Conservation (phyloP, 345 rosid genomes). For the Turritis glabra region DNA sequence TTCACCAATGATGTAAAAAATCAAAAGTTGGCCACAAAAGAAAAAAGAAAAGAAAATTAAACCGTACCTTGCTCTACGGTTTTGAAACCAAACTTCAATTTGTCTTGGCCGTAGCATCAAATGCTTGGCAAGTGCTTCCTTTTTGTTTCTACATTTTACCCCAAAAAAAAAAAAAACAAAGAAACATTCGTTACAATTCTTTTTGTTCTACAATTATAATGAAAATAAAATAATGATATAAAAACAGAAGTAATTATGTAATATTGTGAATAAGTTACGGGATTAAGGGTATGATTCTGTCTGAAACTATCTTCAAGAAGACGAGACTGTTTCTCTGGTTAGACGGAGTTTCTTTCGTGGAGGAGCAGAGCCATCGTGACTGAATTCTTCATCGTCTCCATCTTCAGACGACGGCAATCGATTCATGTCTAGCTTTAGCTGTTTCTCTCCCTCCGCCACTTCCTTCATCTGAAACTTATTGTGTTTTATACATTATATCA, state of each 20-base stretch:
- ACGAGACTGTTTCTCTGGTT: constrained; percentile 86
- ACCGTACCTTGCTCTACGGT: constrained; percentile 97
- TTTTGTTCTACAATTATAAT: background rate
- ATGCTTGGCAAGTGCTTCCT: constrained; percentile 78
- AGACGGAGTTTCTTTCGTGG: constrained; percentile 93
- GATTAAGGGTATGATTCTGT: constrained; percentile 82
- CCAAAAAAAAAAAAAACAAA: background rate
- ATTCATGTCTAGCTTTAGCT: constrained; percentile 41
- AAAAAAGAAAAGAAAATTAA: constrained; percentile 1
- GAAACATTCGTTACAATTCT: background rate
- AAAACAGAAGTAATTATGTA: background rate
- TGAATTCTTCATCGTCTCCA: constrained; percentile 33
- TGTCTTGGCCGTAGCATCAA: constrained; percentile 87
- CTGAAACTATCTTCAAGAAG: constrained; percentile 97
- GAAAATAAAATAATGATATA: background rate
- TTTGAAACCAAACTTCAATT: constrained; percentile 99
- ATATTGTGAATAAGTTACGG: constrained; percentile 41
- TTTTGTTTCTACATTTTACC: constrained; percentile 72
- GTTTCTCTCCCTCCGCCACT: constrained; percentile 51
- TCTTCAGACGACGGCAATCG: constrained; percentile 38
- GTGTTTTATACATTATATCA: constrained; percentile 22
- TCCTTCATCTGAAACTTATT: constrained; percentile 50
- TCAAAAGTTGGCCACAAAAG: background rate
- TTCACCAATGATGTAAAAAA: constrained; percentile 25
- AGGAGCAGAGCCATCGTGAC: constrained; percentile 54